Evolutionary conservation across 208 protist genomes (phyloP).

Genomic region (Wallacemonas sp.): DNA sequence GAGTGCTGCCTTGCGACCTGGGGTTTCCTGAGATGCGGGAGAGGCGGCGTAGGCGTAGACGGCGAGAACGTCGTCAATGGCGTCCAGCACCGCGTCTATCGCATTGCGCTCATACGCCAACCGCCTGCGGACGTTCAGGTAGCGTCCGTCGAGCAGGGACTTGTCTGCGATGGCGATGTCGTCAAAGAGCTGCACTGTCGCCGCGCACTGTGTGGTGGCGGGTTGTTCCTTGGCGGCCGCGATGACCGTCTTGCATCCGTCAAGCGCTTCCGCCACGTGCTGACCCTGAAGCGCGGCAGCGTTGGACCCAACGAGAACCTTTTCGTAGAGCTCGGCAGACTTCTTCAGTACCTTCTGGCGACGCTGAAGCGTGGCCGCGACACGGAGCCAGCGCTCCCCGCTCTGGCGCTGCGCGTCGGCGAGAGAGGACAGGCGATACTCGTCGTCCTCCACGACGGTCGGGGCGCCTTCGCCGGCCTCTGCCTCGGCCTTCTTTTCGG

Average conservation of each 20-base stretch:
- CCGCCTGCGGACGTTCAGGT: slow-evolving; percentile 53
- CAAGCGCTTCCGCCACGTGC: slow-evolving; percentile 24
- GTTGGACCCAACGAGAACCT: slow-evolving; percentile 33
- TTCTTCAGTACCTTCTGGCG: slow-evolving; percentile 43
- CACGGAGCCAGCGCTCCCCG: slow-evolving; percentile 39
- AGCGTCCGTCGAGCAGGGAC: slow-evolving; percentile 39
- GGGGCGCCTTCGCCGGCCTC: slow-evolving; percentile 5
- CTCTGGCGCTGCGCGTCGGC: slow-evolving; percentile 16
- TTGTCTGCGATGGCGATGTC: slow-evolving; percentile 27
- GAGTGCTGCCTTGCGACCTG: neutral
- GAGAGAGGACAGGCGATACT: slow-evolving; percentile 16
- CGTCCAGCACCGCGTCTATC: slow-evolving; percentile 65
- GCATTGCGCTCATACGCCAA: slow-evolving; percentile 62
- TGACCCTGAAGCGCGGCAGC: slow-evolving; percentile 12
- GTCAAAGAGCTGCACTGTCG: slow-evolving; percentile 21
- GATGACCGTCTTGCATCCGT: slow-evolving; percentile 22
- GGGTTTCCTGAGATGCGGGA: slow-evolving; percentile 23
- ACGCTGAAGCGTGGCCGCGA: slow-evolving; percentile 30
- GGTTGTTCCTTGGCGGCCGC: slow-evolving; percentile 33
- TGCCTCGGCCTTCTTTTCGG: neutral
- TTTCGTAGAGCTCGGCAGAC: slow-evolving; percentile 42
- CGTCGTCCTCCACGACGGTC: slow-evolving; percentile 2
- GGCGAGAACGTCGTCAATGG: slow-evolving; percentile 60
- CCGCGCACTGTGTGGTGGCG: slow-evolving; percentile 6
- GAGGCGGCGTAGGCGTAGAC: slow-evolving; percentile 38